Conservation (phyloP, 306 rosid species). For the Vigna nakashimae region DNA sequence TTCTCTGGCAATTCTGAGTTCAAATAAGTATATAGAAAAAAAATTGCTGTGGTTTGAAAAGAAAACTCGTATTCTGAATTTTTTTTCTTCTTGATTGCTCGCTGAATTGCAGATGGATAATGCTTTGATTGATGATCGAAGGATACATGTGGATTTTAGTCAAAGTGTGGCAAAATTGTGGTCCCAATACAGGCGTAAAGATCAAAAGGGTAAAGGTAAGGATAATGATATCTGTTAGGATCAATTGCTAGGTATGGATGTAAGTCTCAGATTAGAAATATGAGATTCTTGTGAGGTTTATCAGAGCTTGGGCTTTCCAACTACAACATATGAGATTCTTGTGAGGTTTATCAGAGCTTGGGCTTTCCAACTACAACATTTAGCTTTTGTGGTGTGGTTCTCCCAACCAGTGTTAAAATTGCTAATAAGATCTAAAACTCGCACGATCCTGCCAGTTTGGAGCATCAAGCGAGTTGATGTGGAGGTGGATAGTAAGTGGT, state of each 20-base stretch:
- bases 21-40: slow-evolving; percentile 6
- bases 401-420: neutral
- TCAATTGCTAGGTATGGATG: neutral
- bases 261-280: neutral
- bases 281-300: neutral
- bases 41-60: slow-evolving; percentile 19
- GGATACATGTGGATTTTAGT: slow-evolving; percentile 98
- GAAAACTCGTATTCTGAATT: neutral
- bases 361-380: neutral
- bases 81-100: slow-evolving; percentile 30
- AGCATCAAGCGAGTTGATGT: too few species aligned
- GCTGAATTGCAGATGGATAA: slow-evolving; percentile 81
- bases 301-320: neutral
- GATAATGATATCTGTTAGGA: slow-evolving; percentile 20
- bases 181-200: slow-evolving; percentile 85
- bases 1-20: slow-evolving; percentile 10
- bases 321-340: neutral
- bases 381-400: neutral
- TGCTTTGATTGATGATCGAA: slow-evolving; percentile 94
- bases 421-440: too few species aligned
- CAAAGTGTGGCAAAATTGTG: slow-evolving; percentile 92
- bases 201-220: slow-evolving; percentile 72
- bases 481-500: too few species aligned
- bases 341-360: neutral
- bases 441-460: too few species aligned